Percentiles rank a stretch among this genome's conserved stretches.
phyloP scores from a whole-genome alignment of 2,329 filamentous ascomycete species.

The Decorospora gaudefroyi region DNA sequence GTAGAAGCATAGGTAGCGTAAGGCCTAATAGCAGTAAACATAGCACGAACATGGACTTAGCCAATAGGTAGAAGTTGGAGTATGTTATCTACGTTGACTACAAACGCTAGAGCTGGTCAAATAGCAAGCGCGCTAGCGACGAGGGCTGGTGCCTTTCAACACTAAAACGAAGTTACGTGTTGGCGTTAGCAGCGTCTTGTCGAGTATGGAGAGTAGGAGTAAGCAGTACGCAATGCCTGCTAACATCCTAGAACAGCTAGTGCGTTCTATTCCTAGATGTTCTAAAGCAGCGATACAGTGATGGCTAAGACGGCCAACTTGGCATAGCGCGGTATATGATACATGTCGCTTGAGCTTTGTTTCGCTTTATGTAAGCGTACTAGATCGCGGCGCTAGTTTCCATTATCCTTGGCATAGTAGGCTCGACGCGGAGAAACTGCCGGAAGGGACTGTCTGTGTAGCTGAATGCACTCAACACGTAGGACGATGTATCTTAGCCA shows the following conservation, averaged over 20 bases:
- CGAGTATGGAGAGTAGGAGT: no score
- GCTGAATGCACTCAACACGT: background rate
- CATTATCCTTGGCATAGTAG: slow-evolving; percentile 3
- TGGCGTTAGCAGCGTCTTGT: no score
- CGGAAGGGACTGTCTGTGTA: background rate
- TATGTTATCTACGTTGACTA: background rate
- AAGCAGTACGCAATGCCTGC: background rate
- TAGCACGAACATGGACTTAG: background rate
- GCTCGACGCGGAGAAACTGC: background rate
- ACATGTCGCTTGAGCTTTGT: background rate
- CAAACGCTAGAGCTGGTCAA: background rate
- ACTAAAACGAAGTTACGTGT: background rate
- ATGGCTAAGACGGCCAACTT: background rate
- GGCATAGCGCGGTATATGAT: background rate
- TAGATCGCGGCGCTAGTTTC: background rate
- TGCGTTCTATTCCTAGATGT: background rate
- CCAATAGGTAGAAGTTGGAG: background rate
- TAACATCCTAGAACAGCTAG: background rate
- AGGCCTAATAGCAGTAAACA: background rate
- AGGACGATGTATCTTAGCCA: background rate
- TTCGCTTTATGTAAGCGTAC: background rate
- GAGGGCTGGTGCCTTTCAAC: background rate
- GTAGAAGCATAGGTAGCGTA: background rate
- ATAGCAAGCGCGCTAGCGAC: background rate
- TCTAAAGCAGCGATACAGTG: slow-evolving; percentile 1